Base-by-base conservation (phyloP, 306 rosid genomes). In the Albizia julibrissin region DNA sequence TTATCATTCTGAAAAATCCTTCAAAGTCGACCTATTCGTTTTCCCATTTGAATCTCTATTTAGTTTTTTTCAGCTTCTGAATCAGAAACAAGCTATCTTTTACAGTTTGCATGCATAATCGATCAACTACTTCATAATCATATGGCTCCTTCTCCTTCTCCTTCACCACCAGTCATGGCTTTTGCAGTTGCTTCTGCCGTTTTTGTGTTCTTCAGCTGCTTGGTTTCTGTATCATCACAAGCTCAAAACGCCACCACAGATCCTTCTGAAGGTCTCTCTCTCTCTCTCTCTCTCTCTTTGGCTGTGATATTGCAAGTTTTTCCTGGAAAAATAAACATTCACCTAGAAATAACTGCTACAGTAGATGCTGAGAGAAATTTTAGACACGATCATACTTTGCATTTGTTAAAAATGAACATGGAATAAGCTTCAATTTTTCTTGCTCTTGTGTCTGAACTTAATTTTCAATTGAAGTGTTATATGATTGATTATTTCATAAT, bases 181-280 rank as follows among this genome's bases (percentile, higher is more conserved):
- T 66, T 66, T 33, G 71, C 71, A 18, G 2, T 66, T 73, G 79
- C 40, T 64, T 64, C 21, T 62, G 79, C 76, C 50, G 40, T 75
- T 44, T 81, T 44, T 87, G 34, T 81, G 75, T 66, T 56, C 62
- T 21, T 56, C 27, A 56, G 26, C 27, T n/a, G 62, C 62, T 9
- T 56, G 4, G 40, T 84, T 42, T 52, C 61, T 42, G 9, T 81
- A 29, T 2, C 31, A 26, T 75, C 84, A 65, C 54, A 74, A 69
- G 93, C 91, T 84, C 84, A 82, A 83, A 86, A 84, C 84, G 76
- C 86, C n/a, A 84, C 90, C 37, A 89, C 92, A 15, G 90, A 93
- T 85, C 91, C 94, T 64, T 68, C 84, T 65, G 91, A 93, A 89
- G 97, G 97, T 89, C 31, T 58, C 6, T 22, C 65, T 58, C 65